Evolutionary conservation across 306 rosid species (phyloP), one percentile per base, ranked within the genome.

Genomic region (Cicer chorassanicum): DNA sequence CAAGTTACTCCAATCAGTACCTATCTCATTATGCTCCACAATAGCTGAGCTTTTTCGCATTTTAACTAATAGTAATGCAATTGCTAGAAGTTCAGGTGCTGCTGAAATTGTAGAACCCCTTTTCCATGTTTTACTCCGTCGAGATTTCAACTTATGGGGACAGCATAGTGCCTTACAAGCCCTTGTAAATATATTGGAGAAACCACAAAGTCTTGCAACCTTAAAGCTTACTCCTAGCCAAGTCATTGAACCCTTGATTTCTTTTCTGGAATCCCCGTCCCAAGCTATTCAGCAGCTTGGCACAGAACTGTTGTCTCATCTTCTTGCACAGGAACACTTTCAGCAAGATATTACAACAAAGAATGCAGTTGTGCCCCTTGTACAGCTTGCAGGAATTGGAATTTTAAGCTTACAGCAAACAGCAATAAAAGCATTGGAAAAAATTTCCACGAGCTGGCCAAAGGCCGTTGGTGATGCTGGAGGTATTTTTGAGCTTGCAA

Each of bases 81-180:
- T 94, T 84, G 98, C 98, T 50, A 84, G 97, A 88, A 90, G 97
- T 87, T 88, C 92, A 56, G 94, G 82, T 53, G 89, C 96, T 61
- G 96, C 97, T 73, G 87, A 88, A 76, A 86, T 91, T 19, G 96
- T 94, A 36, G 98, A 94, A 86, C 98, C 98, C 65, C 97, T 94
- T 73, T 94, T 94, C 83, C 80, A 88, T 79, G 93, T 91, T 84
- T 87, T 94, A 79, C 92, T 83, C 48, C 93, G 90, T 51, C 85
- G 80, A 74, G 98, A 94, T 86, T 86, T 94, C 77, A 82, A 87
- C 84, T 68, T 94, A 88, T 90, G 94, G 98, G 98, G 98, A 76
- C 97, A 94, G 82, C 97, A 94, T 82, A 91, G 98, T 80, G 94
- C 98, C 87, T 85, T 94, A 82, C 98, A 94, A 88, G 91, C 98